These are phyloP conservation scores for Flaveria robusta DNA, from an alignment of 129 eudicot genomes.

Conservation along the genomic window DNA sequence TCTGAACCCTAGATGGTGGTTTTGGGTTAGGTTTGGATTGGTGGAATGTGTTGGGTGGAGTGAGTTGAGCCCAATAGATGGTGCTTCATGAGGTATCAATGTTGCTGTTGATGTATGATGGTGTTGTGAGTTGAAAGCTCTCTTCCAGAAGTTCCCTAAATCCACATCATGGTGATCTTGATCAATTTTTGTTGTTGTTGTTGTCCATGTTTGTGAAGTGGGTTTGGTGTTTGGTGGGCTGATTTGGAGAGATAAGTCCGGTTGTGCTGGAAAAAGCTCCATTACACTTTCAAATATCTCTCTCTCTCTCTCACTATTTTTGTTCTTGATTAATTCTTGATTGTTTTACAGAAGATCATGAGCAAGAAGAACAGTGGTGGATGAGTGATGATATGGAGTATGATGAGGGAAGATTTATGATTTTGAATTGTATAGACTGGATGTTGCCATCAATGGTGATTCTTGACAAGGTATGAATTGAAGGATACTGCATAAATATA, in stretches of 20 bases:
- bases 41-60: constrained; percentile 28
- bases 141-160: constrained; percentile 60
- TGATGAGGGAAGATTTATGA: constrained; percentile 19
- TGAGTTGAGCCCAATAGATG: constrained; percentile 14
- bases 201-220: constrained; percentile 50
- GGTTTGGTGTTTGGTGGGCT: constrained; percentile 82
- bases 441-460: constrained; percentile 28
- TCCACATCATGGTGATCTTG: constrained; percentile 49
- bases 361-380: constrained; percentile 20
- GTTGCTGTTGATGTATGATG: constrained; percentile 29
- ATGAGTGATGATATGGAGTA: constrained; percentile 17
- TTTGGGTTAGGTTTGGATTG: constrained; percentile 29
- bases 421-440: constrained; percentile 22
- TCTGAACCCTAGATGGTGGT: constrained; percentile 37
- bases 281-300: constrained; percentile 34
- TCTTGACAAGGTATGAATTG: constrained; percentile 45
- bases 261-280: constrained; percentile 97
- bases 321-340: background rate
- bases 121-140: constrained; percentile 62
- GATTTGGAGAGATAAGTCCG: constrained; percentile 92
- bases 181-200: constrained; percentile 18
- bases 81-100: background rate
- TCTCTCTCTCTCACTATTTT: background rate
- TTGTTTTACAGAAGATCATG: constrained; percentile 12
- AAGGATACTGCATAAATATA: constrained; percentile 76